A percentile compares a stretch with the other conserved stretches of the same genome.
Conservation (phyloP, 1,139 yeast species). For the Meyerozyma smithsonii region DNA sequence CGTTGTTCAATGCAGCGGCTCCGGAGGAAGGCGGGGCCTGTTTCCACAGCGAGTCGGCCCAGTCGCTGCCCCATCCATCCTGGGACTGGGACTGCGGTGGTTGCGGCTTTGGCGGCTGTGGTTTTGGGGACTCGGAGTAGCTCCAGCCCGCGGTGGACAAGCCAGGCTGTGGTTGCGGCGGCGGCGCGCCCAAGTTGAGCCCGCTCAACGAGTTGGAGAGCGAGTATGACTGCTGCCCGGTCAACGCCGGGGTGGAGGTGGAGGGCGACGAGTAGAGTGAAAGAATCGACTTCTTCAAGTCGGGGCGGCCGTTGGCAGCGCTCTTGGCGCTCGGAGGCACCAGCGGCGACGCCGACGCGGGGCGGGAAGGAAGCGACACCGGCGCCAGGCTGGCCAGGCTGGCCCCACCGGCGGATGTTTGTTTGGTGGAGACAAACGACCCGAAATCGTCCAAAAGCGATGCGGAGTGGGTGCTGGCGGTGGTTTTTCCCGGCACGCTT, state of each 20-base stretch:
- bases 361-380: constrained; percentile 13
- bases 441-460: not conserved
- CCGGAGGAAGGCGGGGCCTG: constrained; percentile 8
- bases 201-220: constrained; percentile 12
- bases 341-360: constrained; percentile 11
- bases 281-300: constrained; percentile 83
- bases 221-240: constrained; percentile 5
- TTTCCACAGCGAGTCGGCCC: constrained; percentile 25
- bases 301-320: constrained; percentile 36
- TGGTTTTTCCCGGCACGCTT: no score
- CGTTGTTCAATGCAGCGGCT: constrained; percentile 12
- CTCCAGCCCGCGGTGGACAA: constrained; percentile 7
- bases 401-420: constrained; percentile 6
- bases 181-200: constrained; percentile 7
- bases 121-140: constrained; percentile 7
- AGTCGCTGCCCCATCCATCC: constrained; percentile 31
- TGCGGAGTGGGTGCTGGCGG: not conserved
- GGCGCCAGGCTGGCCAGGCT: constrained; percentile 33
- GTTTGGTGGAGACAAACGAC: not conserved
- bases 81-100: constrained; percentile 7
- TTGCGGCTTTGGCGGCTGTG: constrained; percentile 7
- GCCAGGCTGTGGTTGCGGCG: constrained; percentile 6
- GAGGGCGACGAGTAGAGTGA: constrained; percentile 80
- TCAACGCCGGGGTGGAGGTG: constrained; percentile 15
- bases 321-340: not conserved